Evolutionary conservation across 2,329 filamentous ascomycete species (phyloP).

Genomic region (Hymenoscyphus repandus): DNA sequence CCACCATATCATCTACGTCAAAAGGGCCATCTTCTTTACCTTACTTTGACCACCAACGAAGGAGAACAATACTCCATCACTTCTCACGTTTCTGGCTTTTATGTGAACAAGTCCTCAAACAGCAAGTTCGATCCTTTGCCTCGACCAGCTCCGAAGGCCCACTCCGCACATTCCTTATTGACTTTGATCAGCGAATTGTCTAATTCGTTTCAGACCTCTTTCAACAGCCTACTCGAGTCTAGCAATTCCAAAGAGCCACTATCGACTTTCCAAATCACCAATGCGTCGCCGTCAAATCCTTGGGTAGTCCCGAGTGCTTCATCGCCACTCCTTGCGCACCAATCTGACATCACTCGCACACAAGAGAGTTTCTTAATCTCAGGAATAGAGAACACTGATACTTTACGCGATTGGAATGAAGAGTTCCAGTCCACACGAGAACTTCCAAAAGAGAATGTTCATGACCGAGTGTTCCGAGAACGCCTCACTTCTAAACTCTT

Average conservation of each 20-base stretch:
- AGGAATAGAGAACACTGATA: constrained; percentile 90
- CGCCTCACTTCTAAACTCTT: constrained; percentile 92
- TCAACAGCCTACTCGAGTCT: constrained; percentile 74
- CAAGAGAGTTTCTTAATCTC: constrained; percentile 90
- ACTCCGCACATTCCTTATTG: constrained; percentile 79
- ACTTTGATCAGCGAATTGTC: constrained; percentile 74
- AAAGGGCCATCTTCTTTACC: constrained; percentile 87
- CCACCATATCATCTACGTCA: constrained; percentile 87
- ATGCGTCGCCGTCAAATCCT: constrained; percentile 84
- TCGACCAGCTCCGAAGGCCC: constrained; percentile 69
- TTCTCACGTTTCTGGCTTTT: constrained; percentile 90
- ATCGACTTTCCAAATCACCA: constrained; percentile 91
- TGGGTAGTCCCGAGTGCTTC: constrained; percentile 76
- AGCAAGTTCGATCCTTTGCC: constrained; percentile 91
- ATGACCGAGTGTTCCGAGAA: constrained; percentile 94
- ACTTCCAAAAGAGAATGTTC: constrained; percentile 85
- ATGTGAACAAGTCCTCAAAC: constrained; percentile 93
- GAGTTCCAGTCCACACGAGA: constrained; percentile 97
- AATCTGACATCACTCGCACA: constrained; percentile 77
- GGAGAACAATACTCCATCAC: constrained; percentile 94
- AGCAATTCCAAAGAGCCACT: constrained; percentile 84
- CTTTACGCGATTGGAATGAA: constrained; percentile 96
- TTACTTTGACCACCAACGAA: constrained; percentile 84
- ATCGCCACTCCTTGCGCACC: constrained; percentile 63
- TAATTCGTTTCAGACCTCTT: constrained; percentile 72